These are phyloP conservation scores for Uncinocarpus reesii DNA, from an alignment of 2,329 filamentous ascomycete species.

Conservation along the genomic window DNA sequence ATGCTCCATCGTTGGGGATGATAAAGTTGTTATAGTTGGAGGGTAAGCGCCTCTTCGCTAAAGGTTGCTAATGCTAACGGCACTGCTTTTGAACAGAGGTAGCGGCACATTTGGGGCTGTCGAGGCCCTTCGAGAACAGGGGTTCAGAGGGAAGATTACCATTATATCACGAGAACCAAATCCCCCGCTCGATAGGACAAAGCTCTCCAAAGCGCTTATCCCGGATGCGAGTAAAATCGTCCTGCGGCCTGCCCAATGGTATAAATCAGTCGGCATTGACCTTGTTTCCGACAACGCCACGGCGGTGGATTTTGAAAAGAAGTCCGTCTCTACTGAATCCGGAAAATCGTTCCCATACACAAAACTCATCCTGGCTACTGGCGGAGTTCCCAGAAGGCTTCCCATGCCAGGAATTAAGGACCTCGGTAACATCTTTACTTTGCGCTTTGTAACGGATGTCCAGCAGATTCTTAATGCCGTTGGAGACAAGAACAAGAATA, in stretches of 20 bases:
- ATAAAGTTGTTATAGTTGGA: conserved; percentile 72
- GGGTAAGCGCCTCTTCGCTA: conserved; percentile 39
- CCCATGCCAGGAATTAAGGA: conserved; percentile 79
- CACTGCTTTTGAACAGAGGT: conserved; percentile 43
- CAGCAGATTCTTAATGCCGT: conserved; percentile 69
- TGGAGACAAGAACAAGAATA: conserved; percentile 73
- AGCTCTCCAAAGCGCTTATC: conserved; percentile 87
- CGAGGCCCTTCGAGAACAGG: conserved; percentile 70
- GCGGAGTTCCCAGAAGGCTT: conserved; percentile 63
- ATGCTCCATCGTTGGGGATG: conserved; percentile 48
- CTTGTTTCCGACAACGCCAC: conserved; percentile 53
- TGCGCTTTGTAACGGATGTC: conserved; percentile 67
- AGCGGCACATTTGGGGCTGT: conserved; percentile 72
- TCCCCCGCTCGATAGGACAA: conserved; percentile 82
- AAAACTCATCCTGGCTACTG: conserved; percentile 84
- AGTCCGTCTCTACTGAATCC: conserved; percentile 62
- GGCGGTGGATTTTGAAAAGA: conserved; percentile 62
- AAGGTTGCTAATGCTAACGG: not conserved
- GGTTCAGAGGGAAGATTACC: conserved; percentile 70
- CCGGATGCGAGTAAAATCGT: conserved; percentile 69
- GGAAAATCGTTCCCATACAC: conserved; percentile 66
- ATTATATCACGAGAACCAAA: conserved; percentile 76
- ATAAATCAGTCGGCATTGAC: conserved; percentile 51
- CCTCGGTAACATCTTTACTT: conserved; percentile 73
- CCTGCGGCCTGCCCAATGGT: conserved; percentile 68